Evolutionary conservation across 2,329 filamentous ascomycete species (phyloP).

Genomic region (Pezicula carpinea): DNA sequence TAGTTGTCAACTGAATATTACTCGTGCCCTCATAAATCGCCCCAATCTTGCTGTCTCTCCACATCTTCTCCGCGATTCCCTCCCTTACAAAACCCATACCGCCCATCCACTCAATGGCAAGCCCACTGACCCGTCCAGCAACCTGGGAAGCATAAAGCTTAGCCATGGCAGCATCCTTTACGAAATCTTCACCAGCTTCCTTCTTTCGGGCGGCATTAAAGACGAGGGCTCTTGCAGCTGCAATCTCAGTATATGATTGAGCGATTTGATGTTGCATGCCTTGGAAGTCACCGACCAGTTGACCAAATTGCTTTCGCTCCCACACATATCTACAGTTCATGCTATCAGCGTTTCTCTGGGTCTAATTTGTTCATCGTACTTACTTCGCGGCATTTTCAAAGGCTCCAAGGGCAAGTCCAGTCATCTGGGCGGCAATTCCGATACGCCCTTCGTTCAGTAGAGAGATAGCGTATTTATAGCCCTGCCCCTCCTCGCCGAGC

Average conservation of each 20-base stretch:
- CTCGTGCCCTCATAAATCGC: conserved; percentile 94
- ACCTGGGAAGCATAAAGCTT: conserved; percentile 95
- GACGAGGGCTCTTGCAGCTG: conserved; percentile 83
- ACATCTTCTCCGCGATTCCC: conserved; percentile 96
- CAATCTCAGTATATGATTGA: conserved; percentile 91
- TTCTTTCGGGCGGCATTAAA: conserved; percentile 98
- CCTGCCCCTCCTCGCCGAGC: conserved; percentile 81
- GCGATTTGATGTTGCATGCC: conserved; percentile 99
- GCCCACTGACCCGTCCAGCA: conserved; percentile 76
- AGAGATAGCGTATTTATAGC: conserved; percentile 96
- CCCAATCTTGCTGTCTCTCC: conserved; percentile 96
- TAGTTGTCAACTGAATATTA: conserved; percentile 68
- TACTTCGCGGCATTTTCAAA: conserved; percentile 88
- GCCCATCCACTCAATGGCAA: conserved; percentile 98
- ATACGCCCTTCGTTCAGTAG: conserved; percentile 95
- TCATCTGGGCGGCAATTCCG: conserved; percentile 98
- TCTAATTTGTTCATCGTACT: conserved; percentile 24
- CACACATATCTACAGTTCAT: conserved; percentile 67
- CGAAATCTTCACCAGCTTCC: conserved; percentile 94
- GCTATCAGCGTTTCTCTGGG: conserved; percentile 12
- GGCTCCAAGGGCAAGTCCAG: conserved; percentile 86
- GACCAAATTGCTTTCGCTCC: conserved; percentile 96
- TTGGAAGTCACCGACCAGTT: conserved; percentile 93
- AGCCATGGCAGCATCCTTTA: conserved; percentile 94
- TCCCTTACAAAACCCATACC: conserved; percentile 88